Percentiles rank a stretch among this genome's conserved stretches.
These are phyloP conservation scores for Colletotrichum eleusines DNA, from an alignment of 2,329 filamentous ascomycete genomes.

Conservation along the genomic window DNA sequence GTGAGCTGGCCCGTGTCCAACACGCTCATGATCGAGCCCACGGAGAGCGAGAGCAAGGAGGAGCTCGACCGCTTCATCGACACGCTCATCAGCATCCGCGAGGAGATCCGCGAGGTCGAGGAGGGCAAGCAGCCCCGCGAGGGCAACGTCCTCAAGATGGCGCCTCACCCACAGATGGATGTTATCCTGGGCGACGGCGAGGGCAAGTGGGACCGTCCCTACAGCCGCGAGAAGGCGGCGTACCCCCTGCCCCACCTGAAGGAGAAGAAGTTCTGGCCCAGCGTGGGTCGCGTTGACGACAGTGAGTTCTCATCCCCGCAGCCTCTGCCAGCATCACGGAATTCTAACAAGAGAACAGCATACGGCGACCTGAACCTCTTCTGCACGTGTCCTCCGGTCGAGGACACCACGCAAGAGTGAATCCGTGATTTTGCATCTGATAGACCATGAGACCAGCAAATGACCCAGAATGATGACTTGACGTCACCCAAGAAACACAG, in stretches of 20 bases:
- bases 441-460: slow-evolving; percentile 29
- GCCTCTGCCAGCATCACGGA: background rate
- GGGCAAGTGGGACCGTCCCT: slow-evolving; percentile 82
- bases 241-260: slow-evolving; percentile 85
- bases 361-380: slow-evolving; percentile 94
- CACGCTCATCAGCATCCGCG: slow-evolving; percentile 85
- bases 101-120: slow-evolving; percentile 87
- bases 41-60: slow-evolving; percentile 90
- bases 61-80: slow-evolving; percentile 96
- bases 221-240: slow-evolving; percentile 84
- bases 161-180: slow-evolving; percentile 88
- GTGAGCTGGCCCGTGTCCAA: slow-evolving; percentile 97
- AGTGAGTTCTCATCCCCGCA: slow-evolving; percentile 66
- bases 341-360: slow-evolving; percentile 62
- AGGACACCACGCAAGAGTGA: slow-evolving; percentile 62
- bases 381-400: slow-evolving; percentile 92
- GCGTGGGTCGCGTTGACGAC: slow-evolving; percentile 87
- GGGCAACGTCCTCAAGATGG: slow-evolving; percentile 88
- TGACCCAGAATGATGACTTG: slow-evolving; percentile 20
- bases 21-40: slow-evolving; percentile 98
- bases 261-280: slow-evolving; percentile 99
- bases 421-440: slow-evolving; percentile 28
- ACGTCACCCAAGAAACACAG: slow-evolving; percentile 10
- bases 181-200: slow-evolving; percentile 71
- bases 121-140: slow-evolving; percentile 80